A percentile compares a stretch with the other conserved stretches of the same genome.
phyloP scores from a whole-genome alignment of 164 flowering plant genomes.

The Vitis vinifera region DNA sequence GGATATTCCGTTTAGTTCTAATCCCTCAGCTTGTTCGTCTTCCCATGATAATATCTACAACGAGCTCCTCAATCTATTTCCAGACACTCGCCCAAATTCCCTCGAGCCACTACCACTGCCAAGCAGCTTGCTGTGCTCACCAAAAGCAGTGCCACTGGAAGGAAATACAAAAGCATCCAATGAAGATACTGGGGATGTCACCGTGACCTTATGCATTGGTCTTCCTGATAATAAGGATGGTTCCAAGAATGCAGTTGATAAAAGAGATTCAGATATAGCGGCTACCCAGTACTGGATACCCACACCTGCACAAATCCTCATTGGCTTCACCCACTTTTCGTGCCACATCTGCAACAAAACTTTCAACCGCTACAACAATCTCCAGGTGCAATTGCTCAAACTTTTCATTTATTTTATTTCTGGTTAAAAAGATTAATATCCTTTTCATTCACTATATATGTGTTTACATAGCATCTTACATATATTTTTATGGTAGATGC shows the following conservation, averaged over 20 bases:
- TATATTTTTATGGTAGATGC: constrained; percentile 41
- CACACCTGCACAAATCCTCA: constrained; percentile 56
- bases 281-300: constrained; percentile 70
- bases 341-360: constrained; percentile 74
- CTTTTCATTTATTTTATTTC: too few relatives aligned
- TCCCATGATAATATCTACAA: neutral
- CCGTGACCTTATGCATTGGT: constrained; percentile 58
- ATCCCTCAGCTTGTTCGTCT: neutral
- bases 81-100: neutral
- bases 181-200: constrained; percentile 27
- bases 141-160: neutral
- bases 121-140: constrained; percentile 23
- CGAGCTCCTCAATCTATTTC: constrained; percentile 25
- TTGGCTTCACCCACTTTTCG: constrained; percentile 68
- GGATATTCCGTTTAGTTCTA: constrained; percentile 1
- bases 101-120: constrained; percentile 33
- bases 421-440: too few relatives aligned
- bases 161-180: constrained; percentile 6
- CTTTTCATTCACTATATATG: too few relatives aligned
- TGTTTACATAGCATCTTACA: too few relatives aligned
- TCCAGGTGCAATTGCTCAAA: constrained; percentile 50
- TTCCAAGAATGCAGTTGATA: neutral
- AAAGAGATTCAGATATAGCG: constrained; percentile 4
- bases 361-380: constrained; percentile 81
- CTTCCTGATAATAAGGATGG: constrained; percentile 30